Evolutionary conservation across 352 stramenopile genomes (phyloP).

Genomic region (Phytophthora cryptogea): DNA sequence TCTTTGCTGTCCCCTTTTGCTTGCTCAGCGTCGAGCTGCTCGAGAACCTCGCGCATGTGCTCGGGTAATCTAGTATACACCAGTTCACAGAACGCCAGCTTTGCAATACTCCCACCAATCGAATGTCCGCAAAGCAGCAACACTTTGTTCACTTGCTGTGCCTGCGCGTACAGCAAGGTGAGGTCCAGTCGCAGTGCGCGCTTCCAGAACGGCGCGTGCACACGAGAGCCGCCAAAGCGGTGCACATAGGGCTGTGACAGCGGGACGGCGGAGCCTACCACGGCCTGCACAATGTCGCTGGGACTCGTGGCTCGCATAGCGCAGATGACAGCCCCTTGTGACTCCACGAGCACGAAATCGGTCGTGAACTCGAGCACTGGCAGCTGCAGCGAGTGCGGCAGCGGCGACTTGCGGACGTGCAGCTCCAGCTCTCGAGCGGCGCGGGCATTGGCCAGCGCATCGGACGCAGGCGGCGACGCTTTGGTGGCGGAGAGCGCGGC

Average conservation of each 20-base stretch:
- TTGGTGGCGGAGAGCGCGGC: conserved; percentile 50
- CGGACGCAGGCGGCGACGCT: conserved; percentile 8
- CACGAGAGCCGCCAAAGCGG: conserved; percentile 67
- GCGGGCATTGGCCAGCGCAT: conserved; percentile 20
- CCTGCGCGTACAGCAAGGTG: conserved; percentile 41
- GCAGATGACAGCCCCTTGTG: conserved; percentile 62
- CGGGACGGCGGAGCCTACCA: conserved; percentile 67
- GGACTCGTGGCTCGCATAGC: conserved; percentile 61
- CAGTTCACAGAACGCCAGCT: conserved; percentile 73
- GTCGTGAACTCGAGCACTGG: conserved; percentile 49
- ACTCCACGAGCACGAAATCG: conserved; percentile 69
- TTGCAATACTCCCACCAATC: conserved; percentile 77
- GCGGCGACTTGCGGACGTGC: conserved; percentile 60
- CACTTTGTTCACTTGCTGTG: conserved; percentile 50
- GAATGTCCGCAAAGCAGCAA: conserved; percentile 79
- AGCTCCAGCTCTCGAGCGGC: conserved; percentile 50
- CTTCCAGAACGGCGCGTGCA: conserved; percentile 82
- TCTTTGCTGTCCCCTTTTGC: conserved; percentile 36
- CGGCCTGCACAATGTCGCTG: conserved; percentile 66
- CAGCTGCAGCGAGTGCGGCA: conserved; percentile 63
- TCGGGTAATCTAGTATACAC: conserved; percentile 60
- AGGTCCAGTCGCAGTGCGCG: conserved; percentile 60
- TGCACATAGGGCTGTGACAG: conserved; percentile 70
- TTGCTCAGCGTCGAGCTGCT: conserved; percentile 54
- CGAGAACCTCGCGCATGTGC: conserved; percentile 43